A percentile compares a stretch with the other conserved stretches of the same genome.
These are phyloP conservation scores for Pseudomonodictys pantanalensis DNA, from an alignment of 495 filamentous ascomycete species.

Conservation along the genomic window DNA sequence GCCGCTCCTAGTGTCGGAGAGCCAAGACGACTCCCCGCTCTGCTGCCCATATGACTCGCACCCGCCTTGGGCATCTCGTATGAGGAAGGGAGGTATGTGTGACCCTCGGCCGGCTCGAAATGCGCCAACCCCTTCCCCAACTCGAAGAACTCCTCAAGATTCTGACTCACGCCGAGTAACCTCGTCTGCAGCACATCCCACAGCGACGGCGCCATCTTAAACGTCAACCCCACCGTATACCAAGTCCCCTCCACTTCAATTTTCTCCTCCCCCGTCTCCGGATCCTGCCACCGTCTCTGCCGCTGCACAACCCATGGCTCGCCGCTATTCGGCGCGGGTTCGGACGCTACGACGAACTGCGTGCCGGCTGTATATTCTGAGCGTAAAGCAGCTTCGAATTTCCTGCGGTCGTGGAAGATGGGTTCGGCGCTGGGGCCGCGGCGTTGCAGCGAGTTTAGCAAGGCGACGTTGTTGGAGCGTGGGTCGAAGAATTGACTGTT, in stretches of 20 bases:
- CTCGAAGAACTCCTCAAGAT: slow-evolving; percentile 66
- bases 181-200: slow-evolving; percentile 72
- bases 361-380: slow-evolving; percentile 65
- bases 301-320: slow-evolving; percentile 93
- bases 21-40: too few relatives aligned
- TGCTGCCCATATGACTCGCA: slow-evolving; percentile 3
- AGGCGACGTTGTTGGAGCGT: slow-evolving; percentile 79
- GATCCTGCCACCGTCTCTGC: slow-evolving; percentile 60
- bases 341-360: slow-evolving; percentile 42
- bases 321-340: slow-evolving; percentile 54
- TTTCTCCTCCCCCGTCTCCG: slow-evolving; percentile 55
- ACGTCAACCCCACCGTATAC: slow-evolving; percentile 77
- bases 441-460: slow-evolving; percentile 58
- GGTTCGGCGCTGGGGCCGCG: slow-evolving; percentile 60
- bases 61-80: slow-evolving; percentile 40
- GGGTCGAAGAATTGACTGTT: slow-evolving; percentile 87
- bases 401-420: slow-evolving; percentile 64
- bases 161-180: slow-evolving; percentile 60
- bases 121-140: slow-evolving; percentile 60
- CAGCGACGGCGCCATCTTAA: slow-evolving; percentile 86
- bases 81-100: slow-evolving; percentile 63
- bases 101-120: slow-evolving; percentile 71
- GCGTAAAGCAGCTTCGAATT: slow-evolving; percentile 72
- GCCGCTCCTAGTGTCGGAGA: too few relatives aligned
- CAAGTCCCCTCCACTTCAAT: slow-evolving; percentile 72